Conservation (phyloP, 768 basidiomycete genomes). For the Cystofilobasidium macerans region DNA sequence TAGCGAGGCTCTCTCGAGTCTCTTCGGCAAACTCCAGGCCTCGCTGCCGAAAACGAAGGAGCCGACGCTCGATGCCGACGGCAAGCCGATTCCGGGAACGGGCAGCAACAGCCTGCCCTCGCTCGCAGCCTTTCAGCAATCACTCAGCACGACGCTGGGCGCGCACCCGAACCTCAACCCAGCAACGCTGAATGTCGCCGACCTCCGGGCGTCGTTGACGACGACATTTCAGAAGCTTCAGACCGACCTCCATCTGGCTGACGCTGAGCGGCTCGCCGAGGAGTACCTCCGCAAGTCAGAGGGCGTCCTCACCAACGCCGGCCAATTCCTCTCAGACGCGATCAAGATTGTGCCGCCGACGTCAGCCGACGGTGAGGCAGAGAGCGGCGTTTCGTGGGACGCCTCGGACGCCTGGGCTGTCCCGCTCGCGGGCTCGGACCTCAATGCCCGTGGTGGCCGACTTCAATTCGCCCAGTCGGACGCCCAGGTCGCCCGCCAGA, state of each 20-base stretch:
- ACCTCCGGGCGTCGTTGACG: constrained; percentile 54
- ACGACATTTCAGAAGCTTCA: constrained; percentile 55
- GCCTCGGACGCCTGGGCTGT: constrained; percentile 78
- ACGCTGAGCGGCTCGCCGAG: constrained; percentile 51
- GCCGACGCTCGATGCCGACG: background rate
- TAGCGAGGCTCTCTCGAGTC: background rate
- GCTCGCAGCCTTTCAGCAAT: constrained; percentile 29
- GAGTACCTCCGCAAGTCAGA: constrained; percentile 62
- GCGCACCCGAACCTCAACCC: constrained; percentile 36
- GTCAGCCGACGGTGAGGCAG: constrained; percentile 36
- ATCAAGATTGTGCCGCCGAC: constrained; percentile 88
- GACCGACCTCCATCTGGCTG: constrained; percentile 43
- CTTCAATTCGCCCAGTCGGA: constrained; percentile 23
- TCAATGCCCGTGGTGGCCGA: constrained; percentile 30
- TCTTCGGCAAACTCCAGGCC: constrained; percentile 20
- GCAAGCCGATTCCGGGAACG: background rate
- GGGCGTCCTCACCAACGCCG: constrained; percentile 42
- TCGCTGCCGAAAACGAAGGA: constrained; percentile 7
- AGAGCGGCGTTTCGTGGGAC: constrained; percentile 55
- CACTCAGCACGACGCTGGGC: constrained; percentile 27
- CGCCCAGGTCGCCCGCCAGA: constrained; percentile 31
- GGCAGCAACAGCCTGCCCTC: constrained; percentile 31
- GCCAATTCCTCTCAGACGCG: constrained; percentile 61
- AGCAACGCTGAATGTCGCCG: constrained; percentile 58
- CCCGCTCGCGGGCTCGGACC: constrained; percentile 39